Conservation (phyloP, 495 filamentous ascomycete genomes). For the Lasiosphaeria ovina region DNA sequence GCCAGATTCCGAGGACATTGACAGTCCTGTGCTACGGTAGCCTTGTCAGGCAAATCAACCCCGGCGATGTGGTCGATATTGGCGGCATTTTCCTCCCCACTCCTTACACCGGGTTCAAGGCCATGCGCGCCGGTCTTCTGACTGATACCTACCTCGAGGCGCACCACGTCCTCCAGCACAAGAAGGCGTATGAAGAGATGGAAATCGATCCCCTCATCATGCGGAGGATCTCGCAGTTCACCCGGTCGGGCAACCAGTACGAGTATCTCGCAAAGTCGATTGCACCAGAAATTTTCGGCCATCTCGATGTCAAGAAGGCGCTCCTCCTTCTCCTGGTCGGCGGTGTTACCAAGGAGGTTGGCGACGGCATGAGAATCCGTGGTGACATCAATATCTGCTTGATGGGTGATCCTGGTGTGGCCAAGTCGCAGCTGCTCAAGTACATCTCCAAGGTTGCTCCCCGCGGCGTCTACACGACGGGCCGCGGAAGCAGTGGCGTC, state of each 20-base stretch:
- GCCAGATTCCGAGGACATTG: slow-evolving; percentile 88
- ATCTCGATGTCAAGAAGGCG: slow-evolving; percentile 96
- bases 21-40: slow-evolving; percentile 88
- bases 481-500: slow-evolving; percentile 91
- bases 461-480: slow-evolving; percentile 95
- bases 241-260: slow-evolving; percentile 83
- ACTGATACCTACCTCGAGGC: slow-evolving; percentile 98
- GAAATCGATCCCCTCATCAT: slow-evolving; percentile 69
- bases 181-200: slow-evolving; percentile 92
- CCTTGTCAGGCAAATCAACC: slow-evolving; percentile 80
- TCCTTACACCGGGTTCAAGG: slow-evolving; percentile 96
- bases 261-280: slow-evolving; percentile 93
- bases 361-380: slow-evolving; percentile 96
- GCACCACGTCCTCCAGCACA: slow-evolving; percentile 90
- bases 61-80: slow-evolving; percentile 90
- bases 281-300: slow-evolving; percentile 94
- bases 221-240: slow-evolving; percentile 76
- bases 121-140: slow-evolving; percentile 88
- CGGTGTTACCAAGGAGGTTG: slow-evolving; percentile 95
- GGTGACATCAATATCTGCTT: slow-evolving; percentile 98
- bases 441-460: slow-evolving; percentile 98
- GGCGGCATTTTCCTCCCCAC: slow-evolving; percentile 95
- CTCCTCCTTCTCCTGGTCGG: slow-evolving; percentile 91
- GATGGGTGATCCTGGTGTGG: slow-evolving; percentile 99
- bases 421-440: slow-evolving; percentile 95